Evolutionary conservation across 371 early-diverging fungal species (phyloP), one percentile per base, ranked within the genome.

Genomic region (Basidiobolus meristosporus): DNA sequence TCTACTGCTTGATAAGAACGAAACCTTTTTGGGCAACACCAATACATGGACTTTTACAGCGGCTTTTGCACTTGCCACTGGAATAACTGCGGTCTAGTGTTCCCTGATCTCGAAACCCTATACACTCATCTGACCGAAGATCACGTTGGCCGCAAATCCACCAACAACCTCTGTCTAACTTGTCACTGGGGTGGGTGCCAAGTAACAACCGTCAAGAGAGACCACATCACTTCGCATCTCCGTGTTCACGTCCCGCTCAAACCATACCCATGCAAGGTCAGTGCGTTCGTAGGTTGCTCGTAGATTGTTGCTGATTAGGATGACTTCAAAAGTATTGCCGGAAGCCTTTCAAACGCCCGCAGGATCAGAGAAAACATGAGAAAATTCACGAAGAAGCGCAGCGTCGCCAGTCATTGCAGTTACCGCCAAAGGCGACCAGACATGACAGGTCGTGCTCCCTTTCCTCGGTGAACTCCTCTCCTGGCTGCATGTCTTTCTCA

Each of bases 331-430:
- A 83, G 75, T 51, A 56, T 31, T 92, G 93, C 57, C 53, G 59
- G 26, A 82, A 89, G 53, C 57, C 81, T 6, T 92, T 92, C 62
- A 92, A 92, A 57, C 66, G 93, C 7, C 86, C 84, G 3, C 90
- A 90, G 65, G 93, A 92, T 50, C 57, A 88, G 50, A 89, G 84
- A 54, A 92, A 92, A 53, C 93, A 92, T 58, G 81, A 82, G 48
- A 76, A 73, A 53, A 78, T 73, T 7, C 91, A 91, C 51, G 26
- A 26, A 26, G 26, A 26, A 26, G 26, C 26, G 3, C 26, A 26
- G 9, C 26, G 26, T 26, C 26, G 26, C 9, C 26, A 26, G 9
- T 26, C 26, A 5, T 26, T 26, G 9, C 26, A 26, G 9, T 26
- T 26, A 26, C 26, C 26, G 3, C 26, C 26, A 9, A 26, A 9